Evolutionary conservation across 371 early-diverging fungal genomes (phyloP).

Genomic region (Rhizopus delemar): DNA sequence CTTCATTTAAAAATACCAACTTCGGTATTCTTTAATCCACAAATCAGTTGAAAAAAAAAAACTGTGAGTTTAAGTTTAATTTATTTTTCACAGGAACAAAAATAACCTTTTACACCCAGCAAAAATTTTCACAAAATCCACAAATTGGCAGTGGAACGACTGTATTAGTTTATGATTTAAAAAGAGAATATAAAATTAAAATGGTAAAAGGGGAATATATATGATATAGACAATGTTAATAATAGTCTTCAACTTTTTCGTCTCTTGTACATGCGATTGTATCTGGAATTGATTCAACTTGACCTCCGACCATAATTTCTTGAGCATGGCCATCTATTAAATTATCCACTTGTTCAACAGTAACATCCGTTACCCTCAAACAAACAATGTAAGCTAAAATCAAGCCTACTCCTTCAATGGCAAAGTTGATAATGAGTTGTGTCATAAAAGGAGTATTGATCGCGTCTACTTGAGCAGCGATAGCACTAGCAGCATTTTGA

Average conservation of each 20-base stretch:
- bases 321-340: constrained; percentile 20
- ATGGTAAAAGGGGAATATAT: no score
- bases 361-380: constrained; percentile 37
- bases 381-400: constrained; percentile 34
- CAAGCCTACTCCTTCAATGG: constrained; percentile 30
- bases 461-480: constrained; percentile 47
- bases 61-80: no score
- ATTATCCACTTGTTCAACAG: constrained; percentile 39
- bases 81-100: no score
- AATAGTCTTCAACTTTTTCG: not conserved
- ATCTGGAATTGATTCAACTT: constrained; percentile 14
- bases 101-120: no score
- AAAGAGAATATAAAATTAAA: no score
- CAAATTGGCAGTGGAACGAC: no score
- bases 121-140: no score
- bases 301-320: constrained; percentile 36
- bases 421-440: constrained; percentile 31
- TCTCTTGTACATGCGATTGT: not conserved
- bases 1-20: no score
- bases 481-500: constrained; percentile 71
- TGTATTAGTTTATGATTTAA: no score
- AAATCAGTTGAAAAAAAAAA: no score
- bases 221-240: not conserved
- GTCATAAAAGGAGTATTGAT: constrained; percentile 28
- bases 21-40: no score